These are phyloP conservation scores for Lentinula raphanica DNA, from an alignment of 768 basidiomycete species.

Conservation along the genomic window DNA sequence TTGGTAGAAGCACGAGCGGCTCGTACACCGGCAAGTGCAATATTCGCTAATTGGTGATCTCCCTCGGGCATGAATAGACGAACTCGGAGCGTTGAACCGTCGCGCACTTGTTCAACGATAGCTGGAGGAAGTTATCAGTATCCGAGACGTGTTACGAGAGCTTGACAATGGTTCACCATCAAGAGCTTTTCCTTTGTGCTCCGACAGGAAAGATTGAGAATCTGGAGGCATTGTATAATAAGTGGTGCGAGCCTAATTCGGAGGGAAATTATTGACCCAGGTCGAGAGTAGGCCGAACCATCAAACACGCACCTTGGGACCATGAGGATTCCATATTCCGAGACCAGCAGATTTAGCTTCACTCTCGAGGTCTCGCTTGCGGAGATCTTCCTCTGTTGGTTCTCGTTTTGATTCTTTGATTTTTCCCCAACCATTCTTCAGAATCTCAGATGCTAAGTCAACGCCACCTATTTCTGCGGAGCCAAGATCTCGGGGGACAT, in stretches of 20 bases:
- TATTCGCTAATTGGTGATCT: constrained; percentile 86
- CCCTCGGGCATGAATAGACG: constrained; percentile 85
- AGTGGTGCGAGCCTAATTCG: constrained; percentile 58
- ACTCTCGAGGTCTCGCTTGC: constrained; percentile 66
- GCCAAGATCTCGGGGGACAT: constrained; percentile 75
- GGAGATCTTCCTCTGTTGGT: constrained; percentile 70
- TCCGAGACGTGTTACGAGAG: constrained; percentile 1
- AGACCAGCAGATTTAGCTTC: constrained; percentile 71
- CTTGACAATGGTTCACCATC: constrained; percentile 54
- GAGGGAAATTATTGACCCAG: background rate
- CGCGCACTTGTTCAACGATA: constrained; percentile 89
- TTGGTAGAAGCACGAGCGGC: constrained; percentile 66
- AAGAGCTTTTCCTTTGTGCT: constrained; percentile 88
- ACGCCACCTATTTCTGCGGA: constrained; percentile 65
- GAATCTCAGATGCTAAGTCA: constrained; percentile 71
- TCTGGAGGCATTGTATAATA: constrained; percentile 87
- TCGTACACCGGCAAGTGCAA: constrained; percentile 79
- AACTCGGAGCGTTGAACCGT: constrained; percentile 85
- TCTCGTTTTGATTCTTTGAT: constrained; percentile 85
- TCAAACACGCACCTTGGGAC: constrained; percentile 48
- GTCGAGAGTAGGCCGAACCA: background rate
- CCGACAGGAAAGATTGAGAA: constrained; percentile 80
- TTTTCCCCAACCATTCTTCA: constrained; percentile 90
- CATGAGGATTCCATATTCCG: constrained; percentile 85
- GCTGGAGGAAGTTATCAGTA: constrained; percentile 37